Evolutionary conservation across 78 protist species (phyloP).

Genomic region (Emiliania huxleyi): DNA sequence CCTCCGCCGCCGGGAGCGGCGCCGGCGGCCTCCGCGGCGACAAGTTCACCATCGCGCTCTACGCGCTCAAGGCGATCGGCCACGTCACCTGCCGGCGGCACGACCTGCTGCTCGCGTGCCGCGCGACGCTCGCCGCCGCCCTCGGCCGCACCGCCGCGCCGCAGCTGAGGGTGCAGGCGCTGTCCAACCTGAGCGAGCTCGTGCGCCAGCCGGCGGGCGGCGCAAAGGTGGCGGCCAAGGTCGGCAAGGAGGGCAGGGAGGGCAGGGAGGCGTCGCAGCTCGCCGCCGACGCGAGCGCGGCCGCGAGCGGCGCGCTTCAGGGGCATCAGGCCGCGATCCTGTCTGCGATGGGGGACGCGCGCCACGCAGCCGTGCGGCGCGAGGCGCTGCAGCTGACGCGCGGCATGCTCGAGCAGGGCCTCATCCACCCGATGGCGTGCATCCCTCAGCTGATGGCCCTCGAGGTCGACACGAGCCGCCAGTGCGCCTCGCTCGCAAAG

Average conservation of each 20-base stretch:
- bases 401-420: background rate
- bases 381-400: background rate
- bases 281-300: background rate
- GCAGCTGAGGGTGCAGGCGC: background rate
- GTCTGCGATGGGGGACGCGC: background rate
- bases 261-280: background rate
- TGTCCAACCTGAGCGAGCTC: background rate
- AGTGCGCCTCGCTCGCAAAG: background rate
- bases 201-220: background rate
- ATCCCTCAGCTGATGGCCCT: background rate
- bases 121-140: background rate
- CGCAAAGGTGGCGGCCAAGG: background rate
- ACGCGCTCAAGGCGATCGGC: background rate
- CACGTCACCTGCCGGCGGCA: background rate
- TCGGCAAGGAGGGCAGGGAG: too few relatives aligned
- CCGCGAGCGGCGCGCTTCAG: background rate
- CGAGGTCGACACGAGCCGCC: background rate
- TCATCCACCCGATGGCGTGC: background rate
- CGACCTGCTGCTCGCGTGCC: background rate
- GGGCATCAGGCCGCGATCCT: background rate
- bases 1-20: background rate
- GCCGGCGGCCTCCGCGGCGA: too few relatives aligned
- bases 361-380: background rate
- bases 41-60: background rate
- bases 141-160: background rate